These are phyloP conservation scores for Lepidopterella palustris DNA, from an alignment of 495 filamentous ascomycete genomes.

Conservation along the genomic window DNA sequence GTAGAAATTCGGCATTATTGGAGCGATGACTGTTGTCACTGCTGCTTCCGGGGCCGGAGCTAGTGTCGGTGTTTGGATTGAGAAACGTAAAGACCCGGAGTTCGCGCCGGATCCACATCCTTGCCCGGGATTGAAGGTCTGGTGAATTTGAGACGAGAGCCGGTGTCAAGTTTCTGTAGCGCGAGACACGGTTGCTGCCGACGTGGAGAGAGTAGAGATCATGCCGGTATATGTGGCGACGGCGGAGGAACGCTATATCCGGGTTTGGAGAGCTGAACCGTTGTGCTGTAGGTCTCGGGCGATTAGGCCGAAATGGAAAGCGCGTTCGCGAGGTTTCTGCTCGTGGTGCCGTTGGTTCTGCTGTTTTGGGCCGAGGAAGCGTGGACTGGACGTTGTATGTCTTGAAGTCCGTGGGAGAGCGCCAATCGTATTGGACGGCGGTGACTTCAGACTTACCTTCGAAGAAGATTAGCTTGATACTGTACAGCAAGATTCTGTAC, in stretches of 20 bases:
- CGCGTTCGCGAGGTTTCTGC: background rate
- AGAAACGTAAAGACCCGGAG: slow-evolving; percentile 82
- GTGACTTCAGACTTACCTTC: slow-evolving; percentile 60
- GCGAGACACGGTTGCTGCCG: slow-evolving; percentile 73
- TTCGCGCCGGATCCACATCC: slow-evolving; percentile 82
- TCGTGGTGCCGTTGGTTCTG: background rate
- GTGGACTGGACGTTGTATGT: slow-evolving; percentile 45
- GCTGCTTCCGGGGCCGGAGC: slow-evolving; percentile 1
- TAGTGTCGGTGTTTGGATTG: slow-evolving; percentile 34
- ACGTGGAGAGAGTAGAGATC: slow-evolving; percentile 77
- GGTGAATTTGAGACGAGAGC: slow-evolving; percentile 55
- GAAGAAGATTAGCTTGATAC: background rate
- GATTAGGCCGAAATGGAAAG: background rate
- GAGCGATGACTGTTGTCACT: slow-evolving; percentile 43
- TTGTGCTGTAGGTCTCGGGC: slow-evolving; percentile 1
- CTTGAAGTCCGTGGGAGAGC: slow-evolving; percentile 47
- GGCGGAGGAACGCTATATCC: slow-evolving; percentile 57
- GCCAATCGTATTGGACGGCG: slow-evolving; percentile 61
- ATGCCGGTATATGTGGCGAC: slow-evolving; percentile 69
- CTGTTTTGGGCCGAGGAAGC: slow-evolving; percentile 31
- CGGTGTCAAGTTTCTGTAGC: slow-evolving; percentile 70
- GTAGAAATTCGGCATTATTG: slow-evolving; percentile 80
- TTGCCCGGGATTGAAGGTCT: slow-evolving; percentile 70
- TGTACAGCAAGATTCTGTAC: background rate
- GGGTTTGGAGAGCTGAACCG: slow-evolving; percentile 20